These are phyloP conservation scores for Trichophyton simii DNA, from an alignment of 2,329 filamentous ascomycete genomes.

Conservation along the genomic window DNA sequence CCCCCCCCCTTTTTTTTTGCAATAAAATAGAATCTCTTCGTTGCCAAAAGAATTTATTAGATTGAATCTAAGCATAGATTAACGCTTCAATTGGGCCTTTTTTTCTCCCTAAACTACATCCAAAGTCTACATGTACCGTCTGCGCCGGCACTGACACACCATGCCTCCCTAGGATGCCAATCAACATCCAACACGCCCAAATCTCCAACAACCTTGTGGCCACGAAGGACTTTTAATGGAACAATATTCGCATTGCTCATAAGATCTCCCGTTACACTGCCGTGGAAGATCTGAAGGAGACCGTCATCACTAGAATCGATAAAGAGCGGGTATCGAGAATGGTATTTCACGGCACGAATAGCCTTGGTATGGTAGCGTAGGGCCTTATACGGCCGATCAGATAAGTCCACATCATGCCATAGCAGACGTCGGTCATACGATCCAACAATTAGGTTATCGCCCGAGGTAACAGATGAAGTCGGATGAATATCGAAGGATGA, in stretches of 20 bases:
- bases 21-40: neutral
- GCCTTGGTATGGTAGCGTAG: constrained; percentile 89
- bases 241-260: constrained; percentile 96
- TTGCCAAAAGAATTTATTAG: neutral
- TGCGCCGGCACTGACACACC: constrained; percentile 86
- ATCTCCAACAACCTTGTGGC: constrained; percentile 74
- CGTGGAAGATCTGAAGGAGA: constrained; percentile 89
- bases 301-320: constrained; percentile 94
- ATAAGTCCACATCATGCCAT: constrained; percentile 95
- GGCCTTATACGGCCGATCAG: constrained; percentile 84
- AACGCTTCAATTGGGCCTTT: neutral
- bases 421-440: constrained; percentile 88
- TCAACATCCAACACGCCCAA: constrained; percentile 87
- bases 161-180: constrained; percentile 90
- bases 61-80: constrained; percentile 3
- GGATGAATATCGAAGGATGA: constrained; percentile 88
- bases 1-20: neutral
- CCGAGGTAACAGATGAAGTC: constrained; percentile 74
- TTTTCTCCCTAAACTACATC: constrained; percentile 39
- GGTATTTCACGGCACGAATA: constrained; percentile 78
- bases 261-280: constrained; percentile 83
- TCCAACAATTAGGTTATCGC: constrained; percentile 85
- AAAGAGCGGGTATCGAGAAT: constrained; percentile 71
- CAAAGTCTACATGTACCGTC: constrained; percentile 88
- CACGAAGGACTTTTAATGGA: constrained; percentile 82